Evolutionary conservation across 768 basidiomycete genomes (phyloP).

Genomic region (Agrocybe pediades): DNA sequence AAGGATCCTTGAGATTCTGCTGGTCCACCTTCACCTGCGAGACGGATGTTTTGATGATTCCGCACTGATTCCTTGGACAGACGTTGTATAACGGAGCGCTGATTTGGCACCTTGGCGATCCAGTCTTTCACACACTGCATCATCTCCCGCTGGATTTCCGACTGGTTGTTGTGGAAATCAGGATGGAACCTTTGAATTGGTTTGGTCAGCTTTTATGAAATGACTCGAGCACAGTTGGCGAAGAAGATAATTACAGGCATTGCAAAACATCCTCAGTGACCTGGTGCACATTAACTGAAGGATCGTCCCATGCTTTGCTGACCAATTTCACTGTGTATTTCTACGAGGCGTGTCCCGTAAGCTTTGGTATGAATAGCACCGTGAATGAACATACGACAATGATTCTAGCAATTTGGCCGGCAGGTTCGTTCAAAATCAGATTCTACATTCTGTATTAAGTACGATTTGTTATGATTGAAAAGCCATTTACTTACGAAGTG

Average conservation of each 20-base stretch:
- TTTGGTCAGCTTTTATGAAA: background rate
- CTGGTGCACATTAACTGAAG: conserved; percentile 54
- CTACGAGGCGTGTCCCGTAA: conserved; percentile 29
- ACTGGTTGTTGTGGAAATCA: conserved; percentile 68
- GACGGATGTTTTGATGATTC: conserved; percentile 71
- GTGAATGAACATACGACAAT: conserved; percentile 53
- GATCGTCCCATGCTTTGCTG: conserved; percentile 82
- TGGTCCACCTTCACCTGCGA: conserved; percentile 51
- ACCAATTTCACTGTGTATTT: conserved; percentile 68
- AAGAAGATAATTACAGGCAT: conserved; percentile 52
- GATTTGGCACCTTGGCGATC: conserved; percentile 50
- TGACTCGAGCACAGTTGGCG: no score
- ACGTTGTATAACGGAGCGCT: conserved; percentile 52
- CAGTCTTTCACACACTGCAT: conserved; percentile 65
- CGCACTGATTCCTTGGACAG: conserved; percentile 68
- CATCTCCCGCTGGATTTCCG: conserved; percentile 77
- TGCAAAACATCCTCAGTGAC: conserved; percentile 65
- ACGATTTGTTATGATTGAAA: no score
- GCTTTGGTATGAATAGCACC: background rate
- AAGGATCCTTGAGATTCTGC: conserved; percentile 47
- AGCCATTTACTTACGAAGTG: conserved; percentile 84
- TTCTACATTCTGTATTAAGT: conserved; percentile 46
- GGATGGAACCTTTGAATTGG: conserved; percentile 71
- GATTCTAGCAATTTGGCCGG: conserved; percentile 70
- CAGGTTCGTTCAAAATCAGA: conserved; percentile 81